Base-by-base conservation (phyloP, 2,329 filamentous ascomycete species). In the Lasiodiplodia sp. region DNA sequence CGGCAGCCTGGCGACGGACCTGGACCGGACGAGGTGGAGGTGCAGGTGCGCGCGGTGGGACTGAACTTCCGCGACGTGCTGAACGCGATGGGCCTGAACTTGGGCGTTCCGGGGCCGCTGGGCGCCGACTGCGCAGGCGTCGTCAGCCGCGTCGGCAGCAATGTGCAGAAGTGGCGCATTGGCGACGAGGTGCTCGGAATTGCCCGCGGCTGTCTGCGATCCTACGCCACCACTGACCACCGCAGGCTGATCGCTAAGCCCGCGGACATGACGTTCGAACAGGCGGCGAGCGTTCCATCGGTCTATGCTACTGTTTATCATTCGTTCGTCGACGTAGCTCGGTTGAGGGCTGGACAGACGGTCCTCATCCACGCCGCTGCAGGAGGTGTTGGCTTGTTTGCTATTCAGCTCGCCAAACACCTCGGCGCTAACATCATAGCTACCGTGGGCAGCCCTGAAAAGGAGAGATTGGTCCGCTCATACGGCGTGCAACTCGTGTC, bases 301-400 rank as follows among this genome's bases (percentile, higher is more conserved):
- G 69, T 70, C 5, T 71, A 57, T 25, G 58, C 64, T 44, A 75
- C 73, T 1, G 72, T 70, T 2, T 69, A 67, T 23, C 73, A 79
- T 70, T 72, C 73, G 44, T 69, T 82, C 23, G 69, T 76, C 31
- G 73, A 77, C 5, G 67, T 74, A 34, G 77, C 74, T 0, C 70
- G 73, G 28, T 69, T 82, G 12, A 44, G 58, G 2, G 72, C 74
- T 25, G 79, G 76, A 16, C 77, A 82, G 58, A 75, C 68, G 14
- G 64, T 78, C 18, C 69, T 80, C 3, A 73, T 80, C 12, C 74
- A 77, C 23, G 68, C 75, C 31, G 78, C 72, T 2, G 71, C 75
- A 31, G 73, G 73, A 18, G 71, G 73, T 12, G 67, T 75, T 1
- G 78, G 78, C 1, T 76, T 78, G 69, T 76, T 76, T 8, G 75